Evolutionary conservation across 768 basidiomycete genomes (phyloP).

Genomic region (Rhizopogon rudus): DNA sequence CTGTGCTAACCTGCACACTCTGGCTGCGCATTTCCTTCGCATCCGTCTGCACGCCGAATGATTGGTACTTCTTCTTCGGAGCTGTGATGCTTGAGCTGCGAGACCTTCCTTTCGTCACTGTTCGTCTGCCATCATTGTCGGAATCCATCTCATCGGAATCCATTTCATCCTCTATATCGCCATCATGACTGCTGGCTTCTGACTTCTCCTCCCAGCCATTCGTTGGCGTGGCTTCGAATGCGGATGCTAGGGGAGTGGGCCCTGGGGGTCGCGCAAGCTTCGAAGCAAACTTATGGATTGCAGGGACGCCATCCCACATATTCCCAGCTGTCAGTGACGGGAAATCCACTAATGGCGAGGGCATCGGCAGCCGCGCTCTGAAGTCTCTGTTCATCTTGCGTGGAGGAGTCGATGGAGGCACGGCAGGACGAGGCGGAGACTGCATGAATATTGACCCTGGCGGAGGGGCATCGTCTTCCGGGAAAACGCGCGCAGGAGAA

Average conservation of each 20-base stretch:
- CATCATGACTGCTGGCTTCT: conserved; percentile 75
- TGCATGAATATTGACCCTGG: conserved; percentile 24
- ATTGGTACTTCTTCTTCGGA: conserved; percentile 41
- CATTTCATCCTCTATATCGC: conserved; percentile 74
- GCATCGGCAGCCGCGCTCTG: conserved; percentile 19
- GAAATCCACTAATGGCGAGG: conserved; percentile 38
- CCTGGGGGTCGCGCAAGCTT: conserved; percentile 49
- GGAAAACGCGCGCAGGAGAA: conserved; percentile 69
- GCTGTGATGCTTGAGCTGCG: conserved; percentile 25
- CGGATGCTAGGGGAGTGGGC: conserved; percentile 37
- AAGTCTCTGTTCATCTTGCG: conserved; percentile 7
- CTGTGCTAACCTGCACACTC: conserved; percentile 51
- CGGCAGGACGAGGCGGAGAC: conserved; percentile 32
- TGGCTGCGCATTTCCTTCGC: conserved; percentile 47
- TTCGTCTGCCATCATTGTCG: conserved; percentile 34
- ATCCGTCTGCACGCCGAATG: conserved; percentile 69
- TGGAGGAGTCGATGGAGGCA: conserved; percentile 25
- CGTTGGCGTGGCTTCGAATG: conserved; percentile 41
- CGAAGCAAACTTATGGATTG: conserved; percentile 72
- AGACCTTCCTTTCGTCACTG: conserved; percentile 27
- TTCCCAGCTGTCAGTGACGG: conserved; percentile 68
- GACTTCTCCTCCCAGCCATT: conserved; percentile 35
- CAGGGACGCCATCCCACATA: conserved; percentile 81
- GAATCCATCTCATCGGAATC: conserved; percentile 57
- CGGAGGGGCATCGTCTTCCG: conserved; percentile 52